Evolutionary conservation across 768 basidiomycete genomes (phyloP).

Genomic region (Fomitopsis serialis): DNA sequence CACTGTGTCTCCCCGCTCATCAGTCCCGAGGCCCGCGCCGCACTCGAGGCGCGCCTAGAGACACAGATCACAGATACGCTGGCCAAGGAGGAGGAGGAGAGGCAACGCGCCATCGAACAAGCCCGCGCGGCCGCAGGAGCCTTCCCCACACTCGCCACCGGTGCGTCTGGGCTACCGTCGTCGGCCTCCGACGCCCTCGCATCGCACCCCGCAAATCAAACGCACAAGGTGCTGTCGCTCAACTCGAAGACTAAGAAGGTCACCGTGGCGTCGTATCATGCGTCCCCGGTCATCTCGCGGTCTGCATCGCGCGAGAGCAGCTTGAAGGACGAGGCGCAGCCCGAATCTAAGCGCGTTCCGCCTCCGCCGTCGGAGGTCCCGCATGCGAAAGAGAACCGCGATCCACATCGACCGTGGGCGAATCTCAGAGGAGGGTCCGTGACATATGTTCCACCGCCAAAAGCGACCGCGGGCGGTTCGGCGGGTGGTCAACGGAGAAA

Average conservation of each 20-base stretch:
- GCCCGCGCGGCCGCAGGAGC: constrained; percentile 49
- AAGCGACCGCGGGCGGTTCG: not conserved
- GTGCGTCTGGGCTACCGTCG: constrained; percentile 5
- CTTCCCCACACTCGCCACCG: constrained; percentile 48
- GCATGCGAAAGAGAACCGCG: constrained; percentile 23
- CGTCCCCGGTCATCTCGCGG: constrained; percentile 30
- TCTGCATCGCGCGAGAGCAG: constrained; percentile 24
- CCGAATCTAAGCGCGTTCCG: constrained; percentile 35
- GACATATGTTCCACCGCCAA: constrained; percentile 11
- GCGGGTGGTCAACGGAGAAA: too few species aligned
- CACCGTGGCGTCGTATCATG: constrained; percentile 47
- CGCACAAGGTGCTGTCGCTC: constrained; percentile 58
- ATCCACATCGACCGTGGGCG: constrained; percentile 10
- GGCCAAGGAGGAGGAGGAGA: constrained; percentile 43
- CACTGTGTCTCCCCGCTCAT: constrained; percentile 40
- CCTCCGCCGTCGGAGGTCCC: constrained; percentile 32
- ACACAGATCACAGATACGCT: constrained; percentile 37
- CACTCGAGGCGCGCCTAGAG: constrained; percentile 40
- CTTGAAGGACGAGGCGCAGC: constrained; percentile 24
- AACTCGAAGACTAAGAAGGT: constrained; percentile 46
- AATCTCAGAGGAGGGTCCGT: constrained; percentile 10
- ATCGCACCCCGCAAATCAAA: constrained; percentile 28
- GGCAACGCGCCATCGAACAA: constrained; percentile 41
- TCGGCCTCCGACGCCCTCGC: constrained; percentile 12
- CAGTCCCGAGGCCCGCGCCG: constrained; percentile 23